These are phyloP conservation scores for Colletotrichum lentis DNA, from an alignment of 2,329 filamentous ascomycete genomes.

Conservation along the genomic window DNA sequence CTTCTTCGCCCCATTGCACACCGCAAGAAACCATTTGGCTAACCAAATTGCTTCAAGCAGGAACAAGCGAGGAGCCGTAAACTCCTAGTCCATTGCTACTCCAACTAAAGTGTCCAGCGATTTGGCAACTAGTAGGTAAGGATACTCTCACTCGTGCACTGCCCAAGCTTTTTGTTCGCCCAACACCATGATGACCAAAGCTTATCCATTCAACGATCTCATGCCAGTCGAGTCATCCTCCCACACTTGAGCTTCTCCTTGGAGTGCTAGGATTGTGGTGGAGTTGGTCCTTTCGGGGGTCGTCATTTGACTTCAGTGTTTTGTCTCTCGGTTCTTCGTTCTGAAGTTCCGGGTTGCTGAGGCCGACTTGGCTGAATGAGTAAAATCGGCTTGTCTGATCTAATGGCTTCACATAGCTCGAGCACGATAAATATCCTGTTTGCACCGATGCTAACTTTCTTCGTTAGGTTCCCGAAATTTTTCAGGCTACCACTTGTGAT, in stretches of 20 bases:
- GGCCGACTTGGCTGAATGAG: conserved; percentile 72
- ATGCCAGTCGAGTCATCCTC: conserved; percentile 75
- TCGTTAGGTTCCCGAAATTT: not conserved
- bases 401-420: not conserved
- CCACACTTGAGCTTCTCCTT: conserved; percentile 68
- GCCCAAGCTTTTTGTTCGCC: not conserved
- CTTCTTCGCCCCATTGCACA: conserved; percentile 11
- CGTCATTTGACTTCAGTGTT: conserved; percentile 70
- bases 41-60: not conserved
- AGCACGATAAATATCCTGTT: not conserved
- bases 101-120: not conserved
- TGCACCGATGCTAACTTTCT: conserved; percentile 13
- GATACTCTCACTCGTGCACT: conserved; percentile 1
- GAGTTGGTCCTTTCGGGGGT: conserved; percentile 62
- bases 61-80: not conserved
- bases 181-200: conserved; percentile 65
- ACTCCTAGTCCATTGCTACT: too few relatives aligned
- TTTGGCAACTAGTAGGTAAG: not conserved
- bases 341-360: conserved; percentile 54
- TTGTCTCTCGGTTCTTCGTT: conserved; percentile 39
- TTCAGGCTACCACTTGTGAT: too few relatives aligned
- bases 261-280: conserved; percentile 75
- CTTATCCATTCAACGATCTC: conserved; percentile 81
- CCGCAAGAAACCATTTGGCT: not conserved
- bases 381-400: conserved; percentile 72